phyloP scores from a whole-genome alignment of 768 basidiomycete species.

The Boletus subparvulus region DNA sequence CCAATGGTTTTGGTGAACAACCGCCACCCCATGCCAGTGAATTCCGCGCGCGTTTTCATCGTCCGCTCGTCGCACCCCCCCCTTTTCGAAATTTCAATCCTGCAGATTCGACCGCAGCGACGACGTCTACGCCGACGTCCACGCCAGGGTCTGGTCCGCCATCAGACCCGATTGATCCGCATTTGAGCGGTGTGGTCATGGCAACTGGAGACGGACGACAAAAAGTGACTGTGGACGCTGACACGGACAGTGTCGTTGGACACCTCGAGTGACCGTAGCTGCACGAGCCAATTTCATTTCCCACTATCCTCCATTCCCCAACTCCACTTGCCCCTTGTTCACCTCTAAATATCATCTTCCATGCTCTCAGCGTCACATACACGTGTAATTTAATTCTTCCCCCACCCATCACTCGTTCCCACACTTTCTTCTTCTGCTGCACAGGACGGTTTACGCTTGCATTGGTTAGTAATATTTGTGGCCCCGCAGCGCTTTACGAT shows the following conservation, averaged over 20 bases:
- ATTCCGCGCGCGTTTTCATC: constrained; percentile 66
- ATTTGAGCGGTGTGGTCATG: constrained; percentile 28
- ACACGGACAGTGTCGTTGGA: constrained; percentile 25
- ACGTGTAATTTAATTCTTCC: constrained; percentile 17
- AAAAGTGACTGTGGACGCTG: constrained; percentile 27
- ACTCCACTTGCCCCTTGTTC: not conserved
- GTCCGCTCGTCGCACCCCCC: constrained; percentile 56
- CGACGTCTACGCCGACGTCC: constrained; percentile 35
- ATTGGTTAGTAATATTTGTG: not conserved
- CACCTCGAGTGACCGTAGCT: constrained; percentile 19
- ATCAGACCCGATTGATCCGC: constrained; percentile 34
- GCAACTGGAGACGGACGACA: constrained; percentile 24
- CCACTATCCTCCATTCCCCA: not conserved
- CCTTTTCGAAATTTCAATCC: constrained; percentile 49
- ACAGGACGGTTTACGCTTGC: not conserved
- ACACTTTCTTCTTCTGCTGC: not conserved
- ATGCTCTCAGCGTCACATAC: not conserved
- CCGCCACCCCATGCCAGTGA: constrained; percentile 43
- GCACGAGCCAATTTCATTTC: not conserved
- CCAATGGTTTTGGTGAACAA: constrained; percentile 30
- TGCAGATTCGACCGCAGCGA: constrained; percentile 30
- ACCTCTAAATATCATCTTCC: not conserved
- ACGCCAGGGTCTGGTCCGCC: constrained; percentile 35
- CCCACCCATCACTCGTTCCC: not conserved
- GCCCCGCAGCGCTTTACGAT: not conserved